A percentile compares a stretch with the other conserved stretches of the same genome.
Evolutionary conservation across 495 filamentous ascomycete species (phyloP).

Genomic region (Aspergillus panamensis): DNA sequence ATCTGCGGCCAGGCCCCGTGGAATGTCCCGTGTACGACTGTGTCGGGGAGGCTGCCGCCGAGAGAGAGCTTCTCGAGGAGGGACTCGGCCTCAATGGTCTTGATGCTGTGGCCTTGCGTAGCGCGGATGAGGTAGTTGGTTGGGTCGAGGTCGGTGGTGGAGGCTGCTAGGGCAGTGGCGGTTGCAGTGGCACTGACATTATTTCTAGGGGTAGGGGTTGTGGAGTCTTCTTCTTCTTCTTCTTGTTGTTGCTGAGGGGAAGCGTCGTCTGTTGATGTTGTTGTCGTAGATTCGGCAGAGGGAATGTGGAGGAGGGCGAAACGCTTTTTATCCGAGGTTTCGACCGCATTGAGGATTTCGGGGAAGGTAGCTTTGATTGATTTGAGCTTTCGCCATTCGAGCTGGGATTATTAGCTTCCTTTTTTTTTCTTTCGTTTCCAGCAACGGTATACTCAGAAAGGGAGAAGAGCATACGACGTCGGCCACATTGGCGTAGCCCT

Average conservation of each 20-base stretch:
- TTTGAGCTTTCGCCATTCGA: conserved; percentile 66
- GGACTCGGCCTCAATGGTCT: conserved; percentile 60
- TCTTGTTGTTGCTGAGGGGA: conserved; percentile 11
- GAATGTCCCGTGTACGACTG: conserved; percentile 85
- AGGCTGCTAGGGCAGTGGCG: conserved; percentile 31
- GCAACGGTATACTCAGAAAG: neutral
- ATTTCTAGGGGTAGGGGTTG: neutral
- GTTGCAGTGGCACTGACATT: conserved; percentile 23
- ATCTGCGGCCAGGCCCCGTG: conserved; percentile 72
- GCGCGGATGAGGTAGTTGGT: conserved; percentile 84
- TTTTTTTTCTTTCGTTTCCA: neutral
- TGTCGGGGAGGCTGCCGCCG: conserved; percentile 47
- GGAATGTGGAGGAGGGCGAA: conserved; percentile 61
- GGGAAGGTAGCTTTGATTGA: conserved; percentile 66
- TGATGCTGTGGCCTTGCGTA: conserved; percentile 78
- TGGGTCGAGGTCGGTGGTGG: conserved; percentile 44
- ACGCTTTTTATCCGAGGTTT: conserved; percentile 82
- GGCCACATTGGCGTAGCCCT: conserved; percentile 76
- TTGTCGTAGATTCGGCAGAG: conserved; percentile 22
- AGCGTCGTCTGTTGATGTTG: conserved; percentile 16
- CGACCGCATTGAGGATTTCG: conserved; percentile 70
- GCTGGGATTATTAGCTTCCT: conserved; percentile 38
- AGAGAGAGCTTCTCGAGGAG: conserved; percentile 63
- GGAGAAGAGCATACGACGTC: conserved; percentile 60
- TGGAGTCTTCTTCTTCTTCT: conserved; percentile 1